Conservation (phyloP, 2,329 filamentous ascomycete genomes). For the Didymella lethalis region DNA sequence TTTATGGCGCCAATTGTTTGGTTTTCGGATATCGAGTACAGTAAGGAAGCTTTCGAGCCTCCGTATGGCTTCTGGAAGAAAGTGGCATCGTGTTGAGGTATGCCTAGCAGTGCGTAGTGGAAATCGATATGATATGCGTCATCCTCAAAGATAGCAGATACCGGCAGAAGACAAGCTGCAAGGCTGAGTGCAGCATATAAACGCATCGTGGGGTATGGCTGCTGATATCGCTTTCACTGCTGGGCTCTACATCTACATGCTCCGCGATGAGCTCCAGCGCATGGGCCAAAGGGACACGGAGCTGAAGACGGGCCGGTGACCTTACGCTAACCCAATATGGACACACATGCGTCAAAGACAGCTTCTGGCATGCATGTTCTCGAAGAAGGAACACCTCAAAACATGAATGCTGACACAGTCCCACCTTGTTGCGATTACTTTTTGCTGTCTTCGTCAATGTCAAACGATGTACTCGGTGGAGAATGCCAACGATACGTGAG, state of each 20-base stretch:
- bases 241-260: constrained; percentile 13
- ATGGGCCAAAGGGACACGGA: background rate
- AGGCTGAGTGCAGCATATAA: constrained; percentile 46
- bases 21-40: constrained; percentile 90
- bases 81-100: constrained; percentile 81
- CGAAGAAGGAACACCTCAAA: background rate
- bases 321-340: background rate
- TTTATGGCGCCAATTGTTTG: constrained; percentile 87
- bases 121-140: constrained; percentile 93
- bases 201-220: constrained; percentile 46
- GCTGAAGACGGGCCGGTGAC: background rate
- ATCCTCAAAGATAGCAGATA: constrained; percentile 80
- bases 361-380: constrained; percentile 1
- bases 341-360: background rate
- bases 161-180: constrained; percentile 57
- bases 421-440: background rate
- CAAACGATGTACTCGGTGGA: constrained; percentile 4
- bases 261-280: constrained; percentile 16
- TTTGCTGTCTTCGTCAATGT: background rate
- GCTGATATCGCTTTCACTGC: constrained; percentile 10
- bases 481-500: constrained; percentile 10
- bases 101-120: constrained; percentile 86
- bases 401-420: background rate
- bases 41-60: constrained; percentile 82
- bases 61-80: constrained; percentile 91